These are phyloP conservation scores for Nitzschia sp. DNA, from an alignment of 108 stramenopile species.

Conservation along the genomic window DNA sequence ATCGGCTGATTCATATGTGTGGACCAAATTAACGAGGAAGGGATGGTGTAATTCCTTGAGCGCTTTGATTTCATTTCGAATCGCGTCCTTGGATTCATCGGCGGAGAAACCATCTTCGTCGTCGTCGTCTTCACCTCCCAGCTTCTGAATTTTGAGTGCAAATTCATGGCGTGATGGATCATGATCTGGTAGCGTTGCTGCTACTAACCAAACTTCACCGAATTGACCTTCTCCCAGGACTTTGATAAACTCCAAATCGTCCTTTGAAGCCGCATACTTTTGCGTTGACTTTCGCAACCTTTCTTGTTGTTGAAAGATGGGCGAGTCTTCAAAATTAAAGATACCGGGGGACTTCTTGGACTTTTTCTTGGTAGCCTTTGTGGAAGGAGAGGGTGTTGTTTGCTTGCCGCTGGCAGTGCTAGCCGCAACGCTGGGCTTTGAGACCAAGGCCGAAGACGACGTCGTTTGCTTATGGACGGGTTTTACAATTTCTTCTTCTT, in stretches of 20 bases:
- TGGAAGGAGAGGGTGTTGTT: neutral
- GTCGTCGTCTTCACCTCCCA: slow-evolving; percentile 56
- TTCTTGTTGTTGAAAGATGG: slow-evolving; percentile 13
- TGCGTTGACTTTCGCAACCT: neutral
- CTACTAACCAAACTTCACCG: slow-evolving; percentile 81
- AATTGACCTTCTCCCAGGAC: slow-evolving; percentile 79
- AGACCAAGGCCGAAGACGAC: neutral
- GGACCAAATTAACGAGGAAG: slow-evolving; percentile 86
- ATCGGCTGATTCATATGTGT: slow-evolving; percentile 80
- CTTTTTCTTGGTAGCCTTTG: neutral
- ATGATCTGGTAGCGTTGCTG: slow-evolving; percentile 23
- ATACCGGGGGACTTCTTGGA: neutral
- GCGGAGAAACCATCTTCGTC: slow-evolving; percentile 54
- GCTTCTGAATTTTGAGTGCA: slow-evolving; percentile 84
- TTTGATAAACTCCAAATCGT: slow-evolving; percentile 44
- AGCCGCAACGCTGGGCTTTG: neutral
- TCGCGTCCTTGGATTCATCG: slow-evolving; percentile 39
- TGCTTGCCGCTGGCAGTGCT: neutral
- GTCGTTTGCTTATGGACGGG: neutral
- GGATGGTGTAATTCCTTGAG: slow-evolving; percentile 84
- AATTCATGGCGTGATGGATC: slow-evolving; percentile 46
- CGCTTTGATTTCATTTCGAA: slow-evolving; percentile 76
- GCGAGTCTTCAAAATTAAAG: slow-evolving; percentile 15
- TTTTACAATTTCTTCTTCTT: neutral
- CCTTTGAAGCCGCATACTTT: slow-evolving; percentile 29